phyloP scores from a whole-genome alignment of 1,284 basidiomycete genomes.

The Paramarasmius palmivorus region DNA sequence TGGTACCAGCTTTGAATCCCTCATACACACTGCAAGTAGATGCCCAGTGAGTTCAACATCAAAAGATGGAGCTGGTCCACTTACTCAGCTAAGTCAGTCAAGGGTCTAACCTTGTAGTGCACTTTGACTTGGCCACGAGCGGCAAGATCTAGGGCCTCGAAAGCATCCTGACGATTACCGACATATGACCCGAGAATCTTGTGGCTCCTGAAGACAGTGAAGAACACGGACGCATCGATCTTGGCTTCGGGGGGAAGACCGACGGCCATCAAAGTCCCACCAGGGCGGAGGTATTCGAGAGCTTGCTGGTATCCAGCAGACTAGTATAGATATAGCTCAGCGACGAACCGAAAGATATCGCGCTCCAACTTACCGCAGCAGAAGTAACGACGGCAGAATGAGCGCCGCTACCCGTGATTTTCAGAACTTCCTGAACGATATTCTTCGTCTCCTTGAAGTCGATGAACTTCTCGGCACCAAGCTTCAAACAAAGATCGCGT shows the following conservation, averaged over 20 bases:
- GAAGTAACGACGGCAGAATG: constrained; percentile 76
- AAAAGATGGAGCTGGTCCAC: constrained; percentile 22
- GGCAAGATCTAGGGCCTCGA: constrained; percentile 74
- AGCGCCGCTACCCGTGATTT: constrained; percentile 67
- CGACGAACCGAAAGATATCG: too few species aligned
- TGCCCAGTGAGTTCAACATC: not conserved
- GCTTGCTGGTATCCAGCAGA: constrained; percentile 69
- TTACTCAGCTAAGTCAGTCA: constrained; percentile 56
- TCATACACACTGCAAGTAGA: constrained; percentile 47
- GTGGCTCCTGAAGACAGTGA: constrained; percentile 70
- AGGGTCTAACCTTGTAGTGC: constrained; percentile 47
- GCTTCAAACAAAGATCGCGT: constrained; percentile 61
- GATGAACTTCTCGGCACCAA: constrained; percentile 81
- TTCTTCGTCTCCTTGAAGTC: constrained; percentile 73
- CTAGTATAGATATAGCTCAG: too few species aligned
- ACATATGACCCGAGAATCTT: constrained; percentile 78
- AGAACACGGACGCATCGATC: constrained; percentile 73
- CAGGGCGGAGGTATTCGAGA: constrained; percentile 64
- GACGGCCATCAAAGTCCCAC: constrained; percentile 73
- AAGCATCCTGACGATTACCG: constrained; percentile 72
- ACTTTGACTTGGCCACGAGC: constrained; percentile 68
- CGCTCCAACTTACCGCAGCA: constrained; percentile 42
- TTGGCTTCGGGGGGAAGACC: constrained; percentile 66
- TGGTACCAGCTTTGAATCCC: constrained; percentile 51
- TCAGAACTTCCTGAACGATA: constrained; percentile 62